These are phyloP conservation scores for Schizochytrium sp. DNA, from an alignment of 108 stramenopile genomes.

Conservation along the genomic window DNA sequence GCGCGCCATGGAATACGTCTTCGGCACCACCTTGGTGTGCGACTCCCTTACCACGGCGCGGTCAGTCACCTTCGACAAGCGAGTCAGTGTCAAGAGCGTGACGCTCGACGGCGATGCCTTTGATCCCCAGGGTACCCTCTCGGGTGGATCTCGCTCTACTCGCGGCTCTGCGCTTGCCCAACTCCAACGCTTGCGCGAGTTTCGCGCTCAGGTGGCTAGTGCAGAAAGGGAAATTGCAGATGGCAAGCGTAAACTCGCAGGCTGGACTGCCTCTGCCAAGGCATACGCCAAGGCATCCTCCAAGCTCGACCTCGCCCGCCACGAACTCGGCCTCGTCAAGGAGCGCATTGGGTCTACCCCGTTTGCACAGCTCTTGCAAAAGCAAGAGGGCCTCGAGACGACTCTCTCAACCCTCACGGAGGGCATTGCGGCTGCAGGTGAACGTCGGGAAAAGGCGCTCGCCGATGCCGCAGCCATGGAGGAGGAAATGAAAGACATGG, in stretches of 20 bases:
- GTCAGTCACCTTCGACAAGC: conserved; percentile 68
- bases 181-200: conserved; percentile 52
- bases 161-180: conserved; percentile 67
- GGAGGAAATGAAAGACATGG: conserved; percentile 66
- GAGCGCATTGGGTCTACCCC: conserved; percentile 47
- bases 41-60: conserved; percentile 78
- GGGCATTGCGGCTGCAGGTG: conserved; percentile 45
- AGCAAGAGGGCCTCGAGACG: background rate
- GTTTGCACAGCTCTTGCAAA: conserved; percentile 62
- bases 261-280: conserved; percentile 41
- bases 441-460: conserved; percentile 63
- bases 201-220: conserved; percentile 44
- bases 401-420: conserved; percentile 29
- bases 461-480: conserved; percentile 65
- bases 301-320: conserved; percentile 61
- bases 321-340: conserved; percentile 60
- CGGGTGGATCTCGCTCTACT: conserved; percentile 69
- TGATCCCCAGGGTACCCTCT: conserved; percentile 92
- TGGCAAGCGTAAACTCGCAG: conserved; percentile 44
- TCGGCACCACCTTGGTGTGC: conserved; percentile 83
- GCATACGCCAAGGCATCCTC: conserved; percentile 55
- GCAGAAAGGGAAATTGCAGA: conserved; percentile 40
- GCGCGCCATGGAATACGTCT: conserved; percentile 85
- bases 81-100: conserved; percentile 76
- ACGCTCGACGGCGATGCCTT: conserved; percentile 92